Percentiles rank a stretch among this genome's conserved stretches.
Evolutionary conservation across 768 basidiomycete genomes (phyloP).

Genomic region (Fomitopsis pulvina): DNA sequence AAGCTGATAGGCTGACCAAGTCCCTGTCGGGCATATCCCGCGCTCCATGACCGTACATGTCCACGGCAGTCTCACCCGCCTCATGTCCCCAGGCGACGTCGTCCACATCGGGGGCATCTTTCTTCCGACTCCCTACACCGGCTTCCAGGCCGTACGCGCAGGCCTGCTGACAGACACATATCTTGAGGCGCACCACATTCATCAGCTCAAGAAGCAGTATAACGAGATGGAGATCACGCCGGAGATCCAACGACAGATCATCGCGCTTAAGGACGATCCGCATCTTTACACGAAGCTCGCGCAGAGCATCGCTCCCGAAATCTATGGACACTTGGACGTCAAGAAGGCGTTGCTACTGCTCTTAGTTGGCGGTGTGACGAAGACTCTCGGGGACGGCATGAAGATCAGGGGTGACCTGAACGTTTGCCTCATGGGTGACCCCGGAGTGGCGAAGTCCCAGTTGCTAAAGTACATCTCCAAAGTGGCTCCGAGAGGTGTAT

Average conservation of each 20-base stretch:
- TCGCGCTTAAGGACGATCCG: constrained; percentile 63
- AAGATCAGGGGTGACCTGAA: constrained; percentile 98
- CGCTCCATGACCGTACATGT: constrained; percentile 98
- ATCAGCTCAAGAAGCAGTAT: constrained; percentile 97
- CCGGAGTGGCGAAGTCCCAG: constrained; percentile 98
- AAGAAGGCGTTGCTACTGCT: constrained; percentile 93
- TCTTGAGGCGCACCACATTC: constrained; percentile 83
- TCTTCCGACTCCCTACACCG: constrained; percentile 95
- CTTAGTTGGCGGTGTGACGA: constrained; percentile 94
- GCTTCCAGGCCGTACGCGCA: constrained; percentile 94
- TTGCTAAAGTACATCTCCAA: constrained; percentile 97
- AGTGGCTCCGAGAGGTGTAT: constrained; percentile 94
- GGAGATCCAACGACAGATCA: constrained; percentile 65
- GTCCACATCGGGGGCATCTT: constrained; percentile 96
- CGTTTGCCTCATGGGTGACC: constrained; percentile 98
- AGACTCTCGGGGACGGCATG: constrained; percentile 94
- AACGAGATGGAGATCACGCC: constrained; percentile 90
- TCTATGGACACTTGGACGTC: constrained; percentile 95
- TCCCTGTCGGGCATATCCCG: constrained; percentile 98
- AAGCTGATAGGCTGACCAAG: constrained; percentile 75
- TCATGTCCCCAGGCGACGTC: constrained; percentile 93
- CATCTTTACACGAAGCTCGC: constrained; percentile 85
- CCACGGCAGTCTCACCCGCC: constrained; percentile 81
- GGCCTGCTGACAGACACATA: constrained; percentile 97
- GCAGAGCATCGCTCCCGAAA: constrained; percentile 94